Base-by-base conservation (phyloP, 2,329 filamentous ascomycete genomes). In the Colletotrichum tabaci region DNA sequence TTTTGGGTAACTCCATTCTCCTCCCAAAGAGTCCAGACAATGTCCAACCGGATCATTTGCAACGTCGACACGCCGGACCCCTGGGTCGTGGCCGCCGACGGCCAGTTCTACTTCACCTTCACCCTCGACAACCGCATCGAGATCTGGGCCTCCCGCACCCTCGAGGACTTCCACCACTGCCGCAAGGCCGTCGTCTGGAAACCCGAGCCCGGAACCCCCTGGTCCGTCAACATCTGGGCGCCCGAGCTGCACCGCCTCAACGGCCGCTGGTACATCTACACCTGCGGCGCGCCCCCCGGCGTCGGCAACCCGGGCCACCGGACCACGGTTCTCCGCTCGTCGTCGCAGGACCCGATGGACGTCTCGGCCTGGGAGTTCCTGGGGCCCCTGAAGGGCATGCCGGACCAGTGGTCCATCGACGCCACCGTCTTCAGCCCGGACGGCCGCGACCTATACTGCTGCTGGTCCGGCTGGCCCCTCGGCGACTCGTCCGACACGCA, bases 371-470 rank as follows among this genome's bases (percentile, higher is more conserved):
- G 86, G 82, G 86, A 88, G 46, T 76, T 78, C 0, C 90, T 84
- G 77, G 82, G 81, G 3, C 89, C 89, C 72, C 81, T 81, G n/a
- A 83, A 81, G 12, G 82, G 85, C 68, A 80, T 89, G 52, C 85
- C 80, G 12, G 80, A 76, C 26, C 83, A 84, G 61, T 89, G 87
- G 86, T 82, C 83, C 8, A 89, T 90, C 64, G 88, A 90, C 75
- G 87, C 83, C 12, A 86, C 87, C 0, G 81, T 89, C 65, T 80
- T 90, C 0, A 84, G 85, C 18, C 84, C 88, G 74, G 79, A 81
- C 57, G 79, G 80, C n/a, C 81, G 76, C 60, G 80, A 80, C 15
- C 81, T 88, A 60, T 89, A 84, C 79, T 89, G 86, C 1, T 89
- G 87, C 76, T 85, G 87, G 78, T 81, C 84, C n/a, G 82, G 82